These are phyloP conservation scores for Penicilliopsis zonata DNA, from an alignment of 495 filamentous ascomycete genomes.

Conservation along the genomic window DNA sequence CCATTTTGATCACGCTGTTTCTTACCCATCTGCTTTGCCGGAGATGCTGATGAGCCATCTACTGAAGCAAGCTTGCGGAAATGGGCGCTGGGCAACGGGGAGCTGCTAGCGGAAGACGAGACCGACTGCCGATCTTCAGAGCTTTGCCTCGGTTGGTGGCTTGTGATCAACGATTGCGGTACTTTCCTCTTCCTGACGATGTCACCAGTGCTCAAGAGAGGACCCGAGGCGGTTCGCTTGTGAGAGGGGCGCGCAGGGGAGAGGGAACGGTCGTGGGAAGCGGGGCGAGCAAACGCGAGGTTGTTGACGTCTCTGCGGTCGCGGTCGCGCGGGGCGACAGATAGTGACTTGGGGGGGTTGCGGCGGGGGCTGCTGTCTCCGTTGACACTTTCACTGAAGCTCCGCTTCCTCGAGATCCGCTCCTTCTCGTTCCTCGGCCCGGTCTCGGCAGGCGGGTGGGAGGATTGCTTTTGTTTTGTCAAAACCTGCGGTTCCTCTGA, in stretches of 20 bases:
- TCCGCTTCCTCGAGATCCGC: conserved; percentile 24
- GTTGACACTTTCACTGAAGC: conserved; percentile 30
- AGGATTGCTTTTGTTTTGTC: conserved; percentile 10
- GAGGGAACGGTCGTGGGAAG: conserved; percentile 43
- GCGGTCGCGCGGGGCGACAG: conserved; percentile 9
- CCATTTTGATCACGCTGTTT: conserved; percentile 79
- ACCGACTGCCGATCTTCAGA: conserved; percentile 61
- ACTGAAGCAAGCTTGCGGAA: conserved; percentile 51
- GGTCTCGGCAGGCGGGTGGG: conserved; percentile 7
- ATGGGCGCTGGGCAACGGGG: conserved; percentile 56
- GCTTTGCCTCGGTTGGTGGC: conserved; percentile 26
- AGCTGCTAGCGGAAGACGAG: conserved; percentile 61
- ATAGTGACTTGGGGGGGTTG: conserved; percentile 7
- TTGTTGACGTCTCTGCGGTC: conserved; percentile 17
- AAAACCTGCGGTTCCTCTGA: conserved; percentile 18
- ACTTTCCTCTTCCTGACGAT: conserved; percentile 26
- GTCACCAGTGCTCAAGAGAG: conserved; percentile 30
- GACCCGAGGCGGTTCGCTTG: conserved; percentile 48
- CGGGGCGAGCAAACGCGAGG: conserved; percentile 14
- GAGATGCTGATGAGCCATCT: conserved; percentile 45
- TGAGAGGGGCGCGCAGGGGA: conserved; percentile 50
- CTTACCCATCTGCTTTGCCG: conserved; percentile 55
- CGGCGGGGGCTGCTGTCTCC: conserved; percentile 15
- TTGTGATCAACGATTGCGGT: conserved; percentile 39
- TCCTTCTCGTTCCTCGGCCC: conserved; percentile 8